A percentile compares a stretch with the other conserved stretches of the same genome.
Conservation (phyloP, 768 basidiomycete species). For the Phlebiopsis flavidoalba region DNA sequence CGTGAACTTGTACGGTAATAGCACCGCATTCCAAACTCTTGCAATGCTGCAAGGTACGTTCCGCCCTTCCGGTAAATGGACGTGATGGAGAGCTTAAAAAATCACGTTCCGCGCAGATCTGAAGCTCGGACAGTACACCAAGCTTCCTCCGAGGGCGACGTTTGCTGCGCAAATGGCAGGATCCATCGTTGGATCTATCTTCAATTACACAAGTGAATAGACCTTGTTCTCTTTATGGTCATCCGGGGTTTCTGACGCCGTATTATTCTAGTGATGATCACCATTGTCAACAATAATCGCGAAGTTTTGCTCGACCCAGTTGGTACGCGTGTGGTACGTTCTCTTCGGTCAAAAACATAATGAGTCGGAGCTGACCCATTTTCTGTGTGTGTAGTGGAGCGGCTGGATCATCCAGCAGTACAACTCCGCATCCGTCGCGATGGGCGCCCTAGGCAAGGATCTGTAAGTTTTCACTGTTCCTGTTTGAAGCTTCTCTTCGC, state of each 20-base stretch:
- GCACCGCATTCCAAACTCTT: slow-evolving; percentile 47
- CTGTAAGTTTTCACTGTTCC: slow-evolving; percentile 22
- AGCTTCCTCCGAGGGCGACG: slow-evolving; percentile 45
- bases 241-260: neutral
- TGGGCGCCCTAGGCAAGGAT: slow-evolving; percentile 49
- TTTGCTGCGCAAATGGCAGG: slow-evolving; percentile 46
- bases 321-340: slow-evolving; percentile 41
- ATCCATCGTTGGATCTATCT: slow-evolving; percentile 45
- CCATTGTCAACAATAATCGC: slow-evolving; percentile 41
- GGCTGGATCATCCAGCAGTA: slow-evolving; percentile 50
- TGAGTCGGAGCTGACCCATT: neutral
- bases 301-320: slow-evolving; percentile 42
- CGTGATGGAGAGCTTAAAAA: too few relatives aligned
- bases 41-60: slow-evolving; percentile 42
- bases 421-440: slow-evolving; percentile 51
- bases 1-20: slow-evolving; percentile 49
- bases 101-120: slow-evolving; percentile 26
- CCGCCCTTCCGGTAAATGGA: neutral
- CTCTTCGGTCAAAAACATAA: neutral
- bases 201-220: slow-evolving; percentile 43
- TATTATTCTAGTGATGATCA: slow-evolving; percentile 38
- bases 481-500: neutral
- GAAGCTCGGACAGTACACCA: slow-evolving; percentile 51
- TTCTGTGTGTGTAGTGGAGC: slow-evolving; percentile 32
- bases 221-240: neutral